Evolutionary conservation across 2,329 filamentous ascomycete genomes (phyloP), one percentile per base, ranked within the genome.

Genomic region (Aureobasidium sp.): DNA sequence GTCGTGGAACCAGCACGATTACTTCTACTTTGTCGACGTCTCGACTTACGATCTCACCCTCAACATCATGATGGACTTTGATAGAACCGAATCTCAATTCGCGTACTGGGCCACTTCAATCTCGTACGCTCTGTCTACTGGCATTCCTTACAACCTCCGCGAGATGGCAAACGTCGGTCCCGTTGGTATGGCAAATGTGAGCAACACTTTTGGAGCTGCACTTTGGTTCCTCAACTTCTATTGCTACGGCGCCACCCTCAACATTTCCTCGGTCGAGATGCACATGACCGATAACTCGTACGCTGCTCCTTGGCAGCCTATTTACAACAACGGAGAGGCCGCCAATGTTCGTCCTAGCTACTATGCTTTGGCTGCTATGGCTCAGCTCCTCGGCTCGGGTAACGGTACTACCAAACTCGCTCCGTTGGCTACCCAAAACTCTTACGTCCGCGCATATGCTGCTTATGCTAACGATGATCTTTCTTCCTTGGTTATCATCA

Each of bases 201-300:
- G 76, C 63, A 75, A 81, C 67, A 75, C 75, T 0, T 80, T 81
- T 62, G 79, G 76, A 41, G 75, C 78, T n/a, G 73, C 78, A 16
- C 71, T 82, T 16, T 82, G 79, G 78, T 77, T 77, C 10, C 72
- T 81, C 55, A 81, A 82, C 70, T 81, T 81, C 70, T 75, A 80
- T 64, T 71, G 79, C 14, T 81, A 81, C 68, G 71, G 76, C 4
- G 78, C 79, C 8, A 75, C 75, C 6, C 72, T 80, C 44, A 78
- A 78, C 63, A 75, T 81, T 57, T 70, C 73, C 0, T 76, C 76
- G 9, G 78, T 81, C 2, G 74, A 80, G 64, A 77, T 81, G 73
- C 79, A 82, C 72, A 81, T 81, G 79, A 81, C 79, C 10, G 78
- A 80, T 68, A 80, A 80, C 68, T 80, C 78, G 63, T 78, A 78